Conservation (phyloP, 148 eudicot species). For the Simmondsia chinensis region DNA sequence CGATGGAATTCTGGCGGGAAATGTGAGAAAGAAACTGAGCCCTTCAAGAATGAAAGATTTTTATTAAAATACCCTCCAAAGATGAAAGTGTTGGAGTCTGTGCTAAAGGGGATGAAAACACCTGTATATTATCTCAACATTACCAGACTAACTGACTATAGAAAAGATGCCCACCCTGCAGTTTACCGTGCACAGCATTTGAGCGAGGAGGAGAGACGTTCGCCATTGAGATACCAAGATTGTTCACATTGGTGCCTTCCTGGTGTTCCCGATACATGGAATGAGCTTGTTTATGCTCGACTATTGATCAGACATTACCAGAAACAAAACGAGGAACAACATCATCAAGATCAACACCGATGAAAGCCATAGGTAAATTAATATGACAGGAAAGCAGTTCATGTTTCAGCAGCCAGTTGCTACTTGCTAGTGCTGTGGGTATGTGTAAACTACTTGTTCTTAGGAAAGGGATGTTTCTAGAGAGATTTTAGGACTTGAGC, state of each 20-base stretch:
- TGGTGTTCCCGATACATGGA: slow-evolving; percentile 83
- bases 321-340: slow-evolving; percentile 11
- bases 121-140: slow-evolving; percentile 53
- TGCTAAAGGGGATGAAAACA: slow-evolving; percentile 31
- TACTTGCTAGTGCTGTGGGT: background rate
- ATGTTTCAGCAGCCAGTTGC: background rate
- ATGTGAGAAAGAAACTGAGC: slow-evolving; percentile 55
- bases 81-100: slow-evolving; percentile 34
- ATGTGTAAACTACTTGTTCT: background rate
- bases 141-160: slow-evolving; percentile 45
- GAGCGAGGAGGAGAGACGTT: slow-evolving; percentile 38
- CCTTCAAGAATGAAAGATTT: slow-evolving; percentile 31
- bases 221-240: slow-evolving; percentile 36
- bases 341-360: slow-evolving; percentile 3
- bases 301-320: slow-evolving; percentile 31
- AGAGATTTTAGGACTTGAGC: background rate
- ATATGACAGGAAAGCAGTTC: background rate
- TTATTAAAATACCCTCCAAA: slow-evolving; percentile 22
- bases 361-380: slow-evolving; percentile 9
- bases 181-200: slow-evolving; percentile 33
- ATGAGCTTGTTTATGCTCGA: slow-evolving; percentile 46
- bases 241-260: slow-evolving; percentile 92
- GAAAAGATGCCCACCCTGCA: slow-evolving; percentile 71
- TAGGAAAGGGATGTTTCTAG: background rate
- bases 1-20: slow-evolving; percentile 64